Percentiles rank a stretch among this genome's conserved stretches.
phyloP scores from a whole-genome alignment of 495 filamentous ascomycete genomes.

The Apodospora peruviana region DNA sequence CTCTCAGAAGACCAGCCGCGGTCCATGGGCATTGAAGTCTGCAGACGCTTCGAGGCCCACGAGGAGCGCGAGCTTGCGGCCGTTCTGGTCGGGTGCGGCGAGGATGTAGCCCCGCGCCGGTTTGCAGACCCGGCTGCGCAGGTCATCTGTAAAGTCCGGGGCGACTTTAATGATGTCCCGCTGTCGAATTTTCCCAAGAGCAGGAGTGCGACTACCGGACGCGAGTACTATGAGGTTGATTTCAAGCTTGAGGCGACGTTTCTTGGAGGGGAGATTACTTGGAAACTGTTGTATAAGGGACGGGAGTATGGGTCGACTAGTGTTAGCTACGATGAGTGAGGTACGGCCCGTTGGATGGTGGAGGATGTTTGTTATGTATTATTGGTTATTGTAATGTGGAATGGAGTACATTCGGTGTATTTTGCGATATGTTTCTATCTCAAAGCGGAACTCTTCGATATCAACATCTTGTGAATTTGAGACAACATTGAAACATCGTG shows the following conservation, averaged over 20 bases:
- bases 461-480: no score
- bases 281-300: conserved; percentile 6
- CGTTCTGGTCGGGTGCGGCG: neutral
- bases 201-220: conserved; percentile 1
- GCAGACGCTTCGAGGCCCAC: conserved; percentile 1
- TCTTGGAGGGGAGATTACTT: conserved; percentile 1
- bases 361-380: neutral
- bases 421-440: no score
- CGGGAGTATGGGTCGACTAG: conserved; percentile 9
- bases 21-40: conserved; percentile 4
- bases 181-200: conserved; percentile 6
- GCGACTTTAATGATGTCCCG: conserved; percentile 9
- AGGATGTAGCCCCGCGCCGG: neutral
- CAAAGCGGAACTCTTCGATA: no score
- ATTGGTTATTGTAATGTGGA: neutral
- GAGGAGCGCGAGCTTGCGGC: conserved; percentile 4
- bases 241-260: conserved; percentile 11
- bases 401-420: no score
- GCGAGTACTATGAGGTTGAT: conserved; percentile 10
- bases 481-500: no score
- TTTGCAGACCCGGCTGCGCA: conserved; percentile 4
- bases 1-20: conserved; percentile 7
- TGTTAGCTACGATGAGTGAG: conserved; percentile 8
- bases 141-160: conserved; percentile 9
- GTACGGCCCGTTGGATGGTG: neutral